Evolutionary conservation across 1,284 basidiomycete genomes (phyloP).

Genomic region (Athelia sp.): DNA sequence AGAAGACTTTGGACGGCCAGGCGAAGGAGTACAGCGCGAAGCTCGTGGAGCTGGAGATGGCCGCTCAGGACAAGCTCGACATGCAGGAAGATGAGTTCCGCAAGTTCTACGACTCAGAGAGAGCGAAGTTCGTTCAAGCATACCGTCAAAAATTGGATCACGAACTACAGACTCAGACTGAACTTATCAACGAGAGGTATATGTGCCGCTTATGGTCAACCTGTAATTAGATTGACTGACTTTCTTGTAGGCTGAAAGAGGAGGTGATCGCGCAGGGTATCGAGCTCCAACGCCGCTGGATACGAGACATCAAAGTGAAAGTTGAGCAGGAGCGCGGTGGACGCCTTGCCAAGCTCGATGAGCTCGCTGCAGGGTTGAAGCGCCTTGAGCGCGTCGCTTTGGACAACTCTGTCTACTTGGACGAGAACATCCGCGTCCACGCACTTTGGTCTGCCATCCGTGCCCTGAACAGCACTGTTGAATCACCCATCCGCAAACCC

Average conservation of each 20-base stretch:
- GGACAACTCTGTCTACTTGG: slow-evolving; percentile 86
- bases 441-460: slow-evolving; percentile 75
- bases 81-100: slow-evolving; percentile 86
- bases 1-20: slow-evolving; percentile 79
- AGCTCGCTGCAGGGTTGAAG: slow-evolving; percentile 87
- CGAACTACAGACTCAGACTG: slow-evolving; percentile 86
- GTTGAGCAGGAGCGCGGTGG: slow-evolving; percentile 97
- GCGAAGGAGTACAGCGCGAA: slow-evolving; percentile 81
- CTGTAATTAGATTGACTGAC: not conserved
- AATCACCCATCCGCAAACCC: slow-evolving; percentile 60
- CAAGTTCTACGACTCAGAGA: slow-evolving; percentile 80
- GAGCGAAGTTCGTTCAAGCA: slow-evolving; percentile 65
- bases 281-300: slow-evolving; percentile 95
- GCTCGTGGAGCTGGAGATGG: slow-evolving; percentile 80
- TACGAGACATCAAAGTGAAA: slow-evolving; percentile 91
- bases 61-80: slow-evolving; percentile 79
- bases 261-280: slow-evolving; percentile 97
- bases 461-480: slow-evolving; percentile 54
- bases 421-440: slow-evolving; percentile 87
- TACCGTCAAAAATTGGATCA: slow-evolving; percentile 86
- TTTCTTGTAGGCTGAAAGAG: slow-evolving; percentile 70
- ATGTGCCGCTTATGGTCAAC: not conserved
- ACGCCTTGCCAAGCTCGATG: slow-evolving; percentile 90
- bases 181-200: slow-evolving; percentile 88
- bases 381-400: slow-evolving; percentile 87